A percentile compares a stretch with the other conserved stretches of the same genome.
Evolutionary conservation across 495 filamentous ascomycete species (phyloP).

Genomic region (Penicillium lividum): DNA sequence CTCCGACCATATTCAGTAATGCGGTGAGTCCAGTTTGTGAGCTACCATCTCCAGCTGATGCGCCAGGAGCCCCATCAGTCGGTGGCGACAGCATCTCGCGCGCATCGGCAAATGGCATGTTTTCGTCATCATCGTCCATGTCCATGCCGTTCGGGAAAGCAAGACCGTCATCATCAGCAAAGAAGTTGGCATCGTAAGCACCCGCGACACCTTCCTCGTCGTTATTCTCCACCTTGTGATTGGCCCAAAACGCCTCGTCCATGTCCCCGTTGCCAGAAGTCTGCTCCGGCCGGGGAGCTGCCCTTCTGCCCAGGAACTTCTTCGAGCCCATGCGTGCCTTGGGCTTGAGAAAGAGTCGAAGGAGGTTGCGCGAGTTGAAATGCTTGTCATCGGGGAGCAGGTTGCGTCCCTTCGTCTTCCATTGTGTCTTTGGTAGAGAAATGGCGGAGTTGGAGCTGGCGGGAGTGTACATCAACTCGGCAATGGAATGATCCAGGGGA

Average conservation of each 20-base stretch:
- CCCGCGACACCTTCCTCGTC: constrained; percentile 58
- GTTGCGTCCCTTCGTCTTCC: constrained; percentile 91
- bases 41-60: constrained; percentile 39
- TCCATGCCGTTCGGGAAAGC: constrained; percentile 67
- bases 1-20: constrained; percentile 45
- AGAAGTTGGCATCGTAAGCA: constrained; percentile 96
- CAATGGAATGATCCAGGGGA: constrained; percentile 65
- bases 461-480: constrained; percentile 82
- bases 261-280: constrained; percentile 65
- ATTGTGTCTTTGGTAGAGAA: constrained; percentile 85
- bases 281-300: constrained; percentile 48
- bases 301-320: constrained; percentile 45
- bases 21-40: constrained; percentile 41
- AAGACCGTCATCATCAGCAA: constrained; percentile 92
- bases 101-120: constrained; percentile 86
- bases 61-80: constrained; percentile 41
- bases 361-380: constrained; percentile 89
- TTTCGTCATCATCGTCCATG: constrained; percentile 73
- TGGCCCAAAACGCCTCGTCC: constrained; percentile 96
- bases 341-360: constrained; percentile 91
- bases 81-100: constrained; percentile 84
- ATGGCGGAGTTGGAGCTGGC: constrained; percentile 80
- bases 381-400: constrained; percentile 97
- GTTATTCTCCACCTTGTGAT: constrained; percentile 59
- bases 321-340: constrained; percentile 72